Percentiles rank a stretch among this genome's conserved stretches.
Evolutionary conservation across 148 eudicot genomes (phyloP).

Genomic region (Gaultheria prostrata): DNA sequence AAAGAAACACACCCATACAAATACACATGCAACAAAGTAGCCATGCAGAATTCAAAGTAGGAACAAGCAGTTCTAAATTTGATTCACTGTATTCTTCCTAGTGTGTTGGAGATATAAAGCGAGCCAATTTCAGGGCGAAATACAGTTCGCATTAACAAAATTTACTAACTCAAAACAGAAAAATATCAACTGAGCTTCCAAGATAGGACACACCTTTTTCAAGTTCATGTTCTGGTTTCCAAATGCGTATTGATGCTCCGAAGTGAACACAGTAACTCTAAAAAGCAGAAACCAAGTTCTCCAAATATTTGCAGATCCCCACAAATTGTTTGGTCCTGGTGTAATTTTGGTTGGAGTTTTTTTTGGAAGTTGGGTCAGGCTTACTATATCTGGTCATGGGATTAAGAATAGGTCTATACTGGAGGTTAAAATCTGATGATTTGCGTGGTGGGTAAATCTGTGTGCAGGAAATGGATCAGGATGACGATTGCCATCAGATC

Average conservation of each 20-base stretch:
- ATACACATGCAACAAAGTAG: background rate
- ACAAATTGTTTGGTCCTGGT: background rate
- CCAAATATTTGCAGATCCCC: background rate
- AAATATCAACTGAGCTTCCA: background rate
- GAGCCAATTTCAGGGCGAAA: background rate
- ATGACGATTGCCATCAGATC: background rate
- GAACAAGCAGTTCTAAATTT: background rate
- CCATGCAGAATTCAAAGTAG: background rate
- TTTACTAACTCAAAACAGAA: background rate
- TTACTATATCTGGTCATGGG: background rate
- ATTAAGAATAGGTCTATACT: background rate
- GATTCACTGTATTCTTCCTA: background rate
- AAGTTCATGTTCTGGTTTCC: background rate
- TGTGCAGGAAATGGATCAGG: background rate
- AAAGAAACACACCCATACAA: too few species aligned
- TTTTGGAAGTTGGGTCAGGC: background rate
- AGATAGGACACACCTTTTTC: conserved; percentile 1
- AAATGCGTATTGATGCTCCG: conserved; percentile 6
- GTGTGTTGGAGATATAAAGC: background rate
- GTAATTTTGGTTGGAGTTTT: background rate
- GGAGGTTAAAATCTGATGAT: background rate
- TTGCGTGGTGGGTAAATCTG: background rate
- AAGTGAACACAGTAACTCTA: background rate
- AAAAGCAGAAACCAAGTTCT: conserved; percentile 9
- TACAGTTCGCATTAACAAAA: background rate